These are phyloP conservation scores for Myxozyma geophila DNA, from an alignment of 805 yeast species.

Conservation along the genomic window DNA sequence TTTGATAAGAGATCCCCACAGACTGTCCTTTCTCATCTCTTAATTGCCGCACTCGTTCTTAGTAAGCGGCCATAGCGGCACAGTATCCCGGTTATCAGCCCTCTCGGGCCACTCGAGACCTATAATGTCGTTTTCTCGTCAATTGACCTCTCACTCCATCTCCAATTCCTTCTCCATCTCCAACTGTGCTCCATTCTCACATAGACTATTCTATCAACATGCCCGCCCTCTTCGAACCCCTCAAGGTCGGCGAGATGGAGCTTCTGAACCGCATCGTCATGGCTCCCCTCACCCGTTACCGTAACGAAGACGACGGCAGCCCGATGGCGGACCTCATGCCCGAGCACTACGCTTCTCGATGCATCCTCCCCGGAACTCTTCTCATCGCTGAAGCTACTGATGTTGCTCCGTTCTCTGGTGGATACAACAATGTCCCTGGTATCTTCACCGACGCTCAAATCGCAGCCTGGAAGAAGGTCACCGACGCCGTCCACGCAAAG, in stretches of 20 bases:
- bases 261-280: constrained; percentile 50
- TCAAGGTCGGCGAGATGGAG: constrained; percentile 38
- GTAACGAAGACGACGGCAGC: constrained; percentile 40
- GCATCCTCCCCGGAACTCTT: constrained; percentile 60
- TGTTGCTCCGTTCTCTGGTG: constrained; percentile 50
- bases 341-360: constrained; percentile 60
- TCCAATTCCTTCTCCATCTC: not conserved
- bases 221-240: constrained; percentile 38
- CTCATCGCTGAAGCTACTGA: constrained; percentile 64
- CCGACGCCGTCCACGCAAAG: constrained; percentile 54
- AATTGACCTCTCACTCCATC: too few relatives aligned
- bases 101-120: too few relatives aligned
- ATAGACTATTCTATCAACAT: not conserved
- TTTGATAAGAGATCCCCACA: too few relatives aligned
- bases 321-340: constrained; percentile 49
- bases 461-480: constrained; percentile 72
- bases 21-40: too few relatives aligned
- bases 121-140: too few relatives aligned
- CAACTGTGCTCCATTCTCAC: not conserved
- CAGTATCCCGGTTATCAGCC: not conserved
- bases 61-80: not conserved
- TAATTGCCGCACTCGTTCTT: not conserved
- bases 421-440: constrained; percentile 47
- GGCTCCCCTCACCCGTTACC: constrained; percentile 58
- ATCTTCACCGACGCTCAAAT: constrained; percentile 78